Evolutionary conservation across 1,284 basidiomycete genomes (phyloP).

Genomic region (Sanguinoderma infundibulare): DNA sequence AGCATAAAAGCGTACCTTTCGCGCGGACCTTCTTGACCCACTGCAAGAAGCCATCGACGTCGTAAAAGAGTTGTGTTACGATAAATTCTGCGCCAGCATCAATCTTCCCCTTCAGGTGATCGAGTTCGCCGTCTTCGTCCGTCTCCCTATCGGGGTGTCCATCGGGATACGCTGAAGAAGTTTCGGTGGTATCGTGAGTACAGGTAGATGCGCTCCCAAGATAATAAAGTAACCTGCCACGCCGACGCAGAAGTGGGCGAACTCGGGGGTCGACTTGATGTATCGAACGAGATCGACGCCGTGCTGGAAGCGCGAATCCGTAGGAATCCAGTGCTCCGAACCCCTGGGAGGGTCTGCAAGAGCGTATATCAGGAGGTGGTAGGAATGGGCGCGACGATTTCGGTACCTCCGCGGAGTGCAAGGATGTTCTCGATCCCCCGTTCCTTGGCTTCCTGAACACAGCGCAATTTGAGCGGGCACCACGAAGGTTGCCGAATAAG

Average conservation of each 20-base stretch:
- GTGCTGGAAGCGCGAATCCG: conserved; percentile 86
- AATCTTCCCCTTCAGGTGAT: conserved; percentile 86
- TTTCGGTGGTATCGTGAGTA: conserved; percentile 27
- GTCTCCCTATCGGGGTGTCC: conserved; percentile 78
- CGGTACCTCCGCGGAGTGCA: conserved; percentile 84
- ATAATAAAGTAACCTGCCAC: conserved; percentile 67
- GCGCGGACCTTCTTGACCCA: conserved; percentile 79
- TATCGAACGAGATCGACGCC: conserved; percentile 91
- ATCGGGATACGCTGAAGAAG: conserved; percentile 82
- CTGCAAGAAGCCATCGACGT: conserved; percentile 81
- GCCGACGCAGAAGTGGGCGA: conserved; percentile 90
- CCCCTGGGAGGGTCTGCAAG: conserved; percentile 86
- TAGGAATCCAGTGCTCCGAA: conserved; percentile 90
- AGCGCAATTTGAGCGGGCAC: not conserved
- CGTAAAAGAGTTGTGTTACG: conserved; percentile 98
- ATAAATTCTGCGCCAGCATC: conserved; percentile 97
- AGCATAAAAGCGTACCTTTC: conserved; percentile 54
- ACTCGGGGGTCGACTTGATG: conserved; percentile 82
- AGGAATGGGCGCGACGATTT: not conserved
- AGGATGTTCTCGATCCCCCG: conserved; percentile 91
- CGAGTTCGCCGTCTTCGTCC: conserved; percentile 74
- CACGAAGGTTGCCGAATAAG: not conserved
- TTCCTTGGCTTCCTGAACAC: conserved; percentile 76
- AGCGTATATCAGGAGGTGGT: conserved; percentile 4
- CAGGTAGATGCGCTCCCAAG: conserved; percentile 14